Evolutionary conservation across 768 basidiomycete genomes (phyloP).

Genomic region (Mrakia hoshinonis): DNA sequence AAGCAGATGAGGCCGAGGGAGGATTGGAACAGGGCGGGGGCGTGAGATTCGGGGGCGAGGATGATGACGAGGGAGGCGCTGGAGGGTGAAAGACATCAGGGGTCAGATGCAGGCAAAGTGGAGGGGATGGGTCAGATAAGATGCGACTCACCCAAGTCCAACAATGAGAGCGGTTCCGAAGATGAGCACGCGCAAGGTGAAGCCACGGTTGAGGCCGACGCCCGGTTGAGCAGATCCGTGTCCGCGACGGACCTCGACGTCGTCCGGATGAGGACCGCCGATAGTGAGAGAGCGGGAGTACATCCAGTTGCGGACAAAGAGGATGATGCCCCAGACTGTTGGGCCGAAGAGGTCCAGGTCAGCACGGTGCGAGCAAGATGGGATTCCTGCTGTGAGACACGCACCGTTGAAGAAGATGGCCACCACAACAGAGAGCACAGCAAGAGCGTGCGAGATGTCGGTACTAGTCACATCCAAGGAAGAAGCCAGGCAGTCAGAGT

Average conservation of each 20-base stretch:
- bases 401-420: not conserved
- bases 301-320: not conserved
- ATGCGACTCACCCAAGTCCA: not conserved
- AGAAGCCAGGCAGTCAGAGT: not conserved
- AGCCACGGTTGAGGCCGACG: not conserved
- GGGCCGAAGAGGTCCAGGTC: not conserved
- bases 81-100: not conserved
- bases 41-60: not conserved
- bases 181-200: not conserved
- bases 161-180: not conserved
- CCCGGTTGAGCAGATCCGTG: not conserved
- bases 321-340: not conserved
- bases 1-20: not conserved
- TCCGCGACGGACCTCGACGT: not conserved
- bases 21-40: not conserved
- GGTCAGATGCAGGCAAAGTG: not conserved
- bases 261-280: not conserved
- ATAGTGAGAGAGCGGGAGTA: not conserved
- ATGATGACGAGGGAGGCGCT: constrained; percentile 3
- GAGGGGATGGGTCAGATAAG: not conserved
- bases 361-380: not conserved
- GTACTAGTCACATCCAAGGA: not conserved
- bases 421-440: not conserved
- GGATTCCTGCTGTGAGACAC: not conserved
- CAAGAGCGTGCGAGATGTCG: not conserved